Base-by-base conservation (phyloP, 23 red algal species). In the Gracilaria domingensis region DNA sequence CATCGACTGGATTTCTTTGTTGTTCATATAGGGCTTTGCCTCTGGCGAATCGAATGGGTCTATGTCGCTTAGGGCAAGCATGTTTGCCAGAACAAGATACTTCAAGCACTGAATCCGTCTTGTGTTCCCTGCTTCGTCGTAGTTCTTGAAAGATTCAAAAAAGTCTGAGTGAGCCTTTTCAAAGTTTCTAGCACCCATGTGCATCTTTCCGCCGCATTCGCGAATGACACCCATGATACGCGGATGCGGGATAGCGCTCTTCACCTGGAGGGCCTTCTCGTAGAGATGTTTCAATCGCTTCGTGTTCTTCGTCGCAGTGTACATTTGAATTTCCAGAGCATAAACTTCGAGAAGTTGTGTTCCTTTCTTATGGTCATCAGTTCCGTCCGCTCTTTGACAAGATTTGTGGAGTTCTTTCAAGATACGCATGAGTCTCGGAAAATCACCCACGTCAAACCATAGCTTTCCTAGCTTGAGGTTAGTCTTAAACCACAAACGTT, bases 311-410 rank as follows among this genome's bases (percentile, higher is more conserved):
- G 94, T 99, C 1, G 94, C 93, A 16, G 90, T 95, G 86, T 99
- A 86, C 91, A 99, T 85, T 88, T 99, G 97, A 69, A 99, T 99
- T 82, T 99, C 97, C 1, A 99, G 86, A 54, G 97, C 97, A 83
- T 95, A 99, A 24, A 99, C 82, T 70, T 99, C 97, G 40, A 99
- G 93, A 11, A 99, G 74, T 83, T 99, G 97, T 1, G 97, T 94
- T 70, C 97, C 95, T 76, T 98, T 95, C 58, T 98, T 98, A 28
- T 82, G 86, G 53, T 95, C 96, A 74, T 95, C 92, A 20, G 78
- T 71, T 67, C 96, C 92, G 61, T 95, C 92, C 79, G 83, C 92
- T 25, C 82, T 60, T 53, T 87, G 93, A 85, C 96, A 98, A n/a
- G 77, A 87, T 18, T 78, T 55, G 65, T 96, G 94, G 21, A 99